Evolutionary conservation across 2,329 filamentous ascomycete species (phyloP).

Genomic region (Sporothrix pseudoabietina): DNA sequence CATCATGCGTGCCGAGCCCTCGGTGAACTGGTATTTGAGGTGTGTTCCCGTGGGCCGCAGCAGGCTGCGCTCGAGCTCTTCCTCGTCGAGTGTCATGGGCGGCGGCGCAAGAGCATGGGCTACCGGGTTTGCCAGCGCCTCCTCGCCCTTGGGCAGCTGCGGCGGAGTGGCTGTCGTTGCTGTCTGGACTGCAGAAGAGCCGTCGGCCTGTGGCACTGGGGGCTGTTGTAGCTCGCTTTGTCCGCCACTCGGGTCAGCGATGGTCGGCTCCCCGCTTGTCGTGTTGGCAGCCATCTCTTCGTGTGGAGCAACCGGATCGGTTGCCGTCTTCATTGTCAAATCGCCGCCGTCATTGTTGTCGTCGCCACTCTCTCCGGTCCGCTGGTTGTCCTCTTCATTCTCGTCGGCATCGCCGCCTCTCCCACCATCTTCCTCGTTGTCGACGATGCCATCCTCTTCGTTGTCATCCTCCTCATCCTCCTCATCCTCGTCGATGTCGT

Average conservation of each 20-base stretch:
- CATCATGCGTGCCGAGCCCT: slow-evolving; percentile 90
- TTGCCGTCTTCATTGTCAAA: background rate
- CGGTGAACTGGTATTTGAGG: slow-evolving; percentile 92
- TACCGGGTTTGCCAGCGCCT: background rate
- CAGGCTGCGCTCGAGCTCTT: slow-evolving; percentile 81
- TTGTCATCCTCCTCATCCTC: slow-evolving; percentile 35
- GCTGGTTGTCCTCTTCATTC: background rate
- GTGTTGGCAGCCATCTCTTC: background rate
- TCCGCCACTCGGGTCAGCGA: background rate
- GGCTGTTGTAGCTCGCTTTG: background rate
- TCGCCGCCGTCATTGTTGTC: background rate
- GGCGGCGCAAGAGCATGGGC: background rate
- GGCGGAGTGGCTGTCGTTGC: too few relatives aligned
- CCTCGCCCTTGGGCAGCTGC: background rate
- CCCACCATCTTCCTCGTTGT: background rate
- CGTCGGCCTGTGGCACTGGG: background rate
- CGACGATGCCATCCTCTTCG: slow-evolving; percentile 34
- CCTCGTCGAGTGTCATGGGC: slow-evolving; percentile 53
- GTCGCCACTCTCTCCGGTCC: background rate
- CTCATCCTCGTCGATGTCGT: slow-evolving; percentile 38
- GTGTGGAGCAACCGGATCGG: background rate
- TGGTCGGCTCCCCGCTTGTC: background rate
- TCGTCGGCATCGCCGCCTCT: background rate
- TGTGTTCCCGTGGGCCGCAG: slow-evolving; percentile 85
- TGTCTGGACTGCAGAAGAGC: background rate